Percentiles rank a stretch among this genome's conserved stretches.
Evolutionary conservation across 2,329 filamentous ascomycete species (phyloP).

Genomic region (Fonsecaea erecta): DNA sequence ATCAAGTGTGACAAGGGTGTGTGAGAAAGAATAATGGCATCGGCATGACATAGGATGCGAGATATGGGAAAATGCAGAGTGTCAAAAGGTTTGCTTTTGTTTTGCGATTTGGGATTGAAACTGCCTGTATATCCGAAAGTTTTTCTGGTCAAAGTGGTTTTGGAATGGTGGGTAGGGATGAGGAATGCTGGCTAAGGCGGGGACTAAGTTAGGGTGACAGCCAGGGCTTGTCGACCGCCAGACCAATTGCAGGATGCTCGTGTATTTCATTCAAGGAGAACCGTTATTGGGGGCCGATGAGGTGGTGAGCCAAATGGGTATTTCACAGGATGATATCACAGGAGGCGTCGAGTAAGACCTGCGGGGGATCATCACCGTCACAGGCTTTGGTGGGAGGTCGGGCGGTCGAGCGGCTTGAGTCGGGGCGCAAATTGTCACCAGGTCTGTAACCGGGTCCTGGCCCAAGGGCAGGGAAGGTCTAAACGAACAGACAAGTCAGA

Average conservation of each 20-base stretch:
- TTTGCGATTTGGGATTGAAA: neutral
- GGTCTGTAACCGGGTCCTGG: neutral
- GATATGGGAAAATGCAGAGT: neutral
- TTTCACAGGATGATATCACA: neutral
- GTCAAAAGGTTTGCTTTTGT: neutral
- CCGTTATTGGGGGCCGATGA: constrained; percentile 4
- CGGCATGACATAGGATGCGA: neutral
- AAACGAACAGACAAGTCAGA: constrained; percentile 20
- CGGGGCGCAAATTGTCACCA: constrained; percentile 6
- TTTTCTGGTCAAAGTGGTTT: neutral
- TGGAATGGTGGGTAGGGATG: neutral
- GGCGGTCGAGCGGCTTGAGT: neutral
- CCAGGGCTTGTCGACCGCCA: neutral
- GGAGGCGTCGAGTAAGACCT: constrained; percentile 1
- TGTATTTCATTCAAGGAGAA: neutral
- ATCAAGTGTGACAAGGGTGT: constrained; percentile 3
- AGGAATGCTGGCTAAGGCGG: constrained; percentile 1
- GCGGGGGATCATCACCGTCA: constrained; percentile 1
- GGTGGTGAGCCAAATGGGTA: neutral
- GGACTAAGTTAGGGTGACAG: constrained; percentile 1
- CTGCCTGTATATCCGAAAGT: neutral
- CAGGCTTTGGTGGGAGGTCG: neutral
- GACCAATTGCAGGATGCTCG: neutral
- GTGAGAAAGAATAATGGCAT: constrained; percentile 1
- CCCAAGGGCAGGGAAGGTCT: neutral